A percentile compares a stretch with the other conserved stretches of the same genome.
phyloP scores from a whole-genome alignment of 1,284 basidiomycete genomes.

The Salmacisia buchloeana region DNA sequence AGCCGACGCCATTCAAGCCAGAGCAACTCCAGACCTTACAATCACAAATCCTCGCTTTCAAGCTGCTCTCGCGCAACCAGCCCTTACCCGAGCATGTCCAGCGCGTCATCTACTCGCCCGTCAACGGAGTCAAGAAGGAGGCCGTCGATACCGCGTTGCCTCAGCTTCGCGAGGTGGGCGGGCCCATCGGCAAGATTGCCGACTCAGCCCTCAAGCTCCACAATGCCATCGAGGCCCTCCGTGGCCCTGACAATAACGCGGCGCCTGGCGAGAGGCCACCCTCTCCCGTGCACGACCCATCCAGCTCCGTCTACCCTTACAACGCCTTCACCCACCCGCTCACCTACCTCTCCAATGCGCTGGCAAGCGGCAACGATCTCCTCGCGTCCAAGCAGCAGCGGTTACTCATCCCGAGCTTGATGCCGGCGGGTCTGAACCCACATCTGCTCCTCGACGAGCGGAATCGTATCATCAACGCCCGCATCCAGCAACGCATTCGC shows the following conservation, averaged over 20 bases:
- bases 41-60: conserved; percentile 84
- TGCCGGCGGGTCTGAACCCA: conserved; percentile 89
- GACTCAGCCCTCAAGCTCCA: conserved; percentile 55
- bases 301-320: conserved; percentile 84
- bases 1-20: conserved; percentile 56
- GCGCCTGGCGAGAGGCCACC: neutral
- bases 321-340: conserved; percentile 88
- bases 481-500: conserved; percentile 78
- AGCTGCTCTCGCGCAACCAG: conserved; percentile 70
- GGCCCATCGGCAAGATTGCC: conserved; percentile 70
- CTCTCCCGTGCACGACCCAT: conserved; percentile 60
- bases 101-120: conserved; percentile 59
- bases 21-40: conserved; percentile 80
- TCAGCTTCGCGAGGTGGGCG: conserved; percentile 54
- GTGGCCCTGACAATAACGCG: neutral
- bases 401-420: conserved; percentile 77
- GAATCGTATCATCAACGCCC: conserved; percentile 81
- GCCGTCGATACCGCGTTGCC: conserved; percentile 30
- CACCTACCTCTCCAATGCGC: conserved; percentile 54
- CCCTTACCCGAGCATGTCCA: conserved; percentile 76
- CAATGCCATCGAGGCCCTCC: neutral
- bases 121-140: conserved; percentile 10
- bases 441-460: conserved; percentile 84
- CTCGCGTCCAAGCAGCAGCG: conserved; percentile 68
- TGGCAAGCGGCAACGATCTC: conserved; percentile 32